phyloP scores from a whole-genome alignment of 1,139 yeast genomes.

The Lizanozyma gosingica region DNA sequence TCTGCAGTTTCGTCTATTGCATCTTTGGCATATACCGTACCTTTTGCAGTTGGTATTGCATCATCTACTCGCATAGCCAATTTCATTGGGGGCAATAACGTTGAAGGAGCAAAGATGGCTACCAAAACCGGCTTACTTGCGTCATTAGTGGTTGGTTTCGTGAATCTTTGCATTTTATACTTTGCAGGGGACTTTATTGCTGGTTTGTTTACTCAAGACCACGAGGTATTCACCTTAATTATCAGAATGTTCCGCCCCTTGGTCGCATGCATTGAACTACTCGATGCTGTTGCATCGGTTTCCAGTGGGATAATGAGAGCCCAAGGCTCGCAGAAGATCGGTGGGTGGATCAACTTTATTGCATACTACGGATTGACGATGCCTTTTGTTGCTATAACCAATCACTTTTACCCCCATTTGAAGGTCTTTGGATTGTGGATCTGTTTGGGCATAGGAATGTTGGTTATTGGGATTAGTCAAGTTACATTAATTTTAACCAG shows the following conservation, averaged over 20 bases:
- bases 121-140: constrained; percentile 52
- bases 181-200: constrained; percentile 53
- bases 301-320: constrained; percentile 83
- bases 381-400: constrained; percentile 39
- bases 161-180: constrained; percentile 47
- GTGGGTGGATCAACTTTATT: constrained; percentile 69
- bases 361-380: constrained; percentile 56
- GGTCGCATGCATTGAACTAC: constrained; percentile 64
- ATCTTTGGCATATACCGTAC: constrained; percentile 73
- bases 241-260: constrained; percentile 50
- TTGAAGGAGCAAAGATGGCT: constrained; percentile 52
- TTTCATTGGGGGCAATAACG: constrained; percentile 65
- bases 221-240: constrained; percentile 45
- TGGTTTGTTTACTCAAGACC: constrained; percentile 58
- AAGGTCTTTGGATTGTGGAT: constrained; percentile 74
- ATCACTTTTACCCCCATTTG: constrained; percentile 48
- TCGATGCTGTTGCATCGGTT: constrained; percentile 76
- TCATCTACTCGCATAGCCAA: constrained; percentile 83
- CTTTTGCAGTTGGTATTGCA: constrained; percentile 84
- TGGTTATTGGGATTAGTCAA: constrained; percentile 60
- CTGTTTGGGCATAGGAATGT: constrained; percentile 76
- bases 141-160: constrained; percentile 49
- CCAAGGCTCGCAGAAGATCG: constrained; percentile 76
- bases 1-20: constrained; percentile 80
- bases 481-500: constrained; percentile 26